Evolutionary conservation across 2,329 filamentous ascomycete species (phyloP).

Genomic region (Sphaceloma murrayae): DNA sequence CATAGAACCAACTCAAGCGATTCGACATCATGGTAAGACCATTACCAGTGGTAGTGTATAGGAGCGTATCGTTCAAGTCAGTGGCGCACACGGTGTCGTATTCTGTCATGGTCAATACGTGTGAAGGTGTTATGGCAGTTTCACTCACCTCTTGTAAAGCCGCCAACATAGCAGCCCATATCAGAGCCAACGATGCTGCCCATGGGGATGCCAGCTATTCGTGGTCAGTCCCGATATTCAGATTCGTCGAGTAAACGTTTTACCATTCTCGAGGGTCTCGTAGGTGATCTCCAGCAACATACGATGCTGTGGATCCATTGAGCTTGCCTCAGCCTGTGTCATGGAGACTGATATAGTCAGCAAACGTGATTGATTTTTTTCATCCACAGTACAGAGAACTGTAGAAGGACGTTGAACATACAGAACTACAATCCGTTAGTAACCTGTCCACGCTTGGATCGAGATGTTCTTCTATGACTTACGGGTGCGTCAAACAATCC

Average conservation of each 20-base stretch:
- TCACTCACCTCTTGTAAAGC: constrained; percentile 22
- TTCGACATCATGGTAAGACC: constrained; percentile 22
- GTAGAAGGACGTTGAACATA: too few species aligned
- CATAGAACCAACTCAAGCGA: constrained; percentile 23
- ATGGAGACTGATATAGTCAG: too few species aligned
- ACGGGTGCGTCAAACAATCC: constrained; percentile 25
- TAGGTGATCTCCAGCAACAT: constrained; percentile 23
- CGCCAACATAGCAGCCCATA: constrained; percentile 19
- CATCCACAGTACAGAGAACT: too few species aligned
- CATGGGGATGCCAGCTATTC: constrained; percentile 14
- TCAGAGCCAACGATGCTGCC: constrained; percentile 12
- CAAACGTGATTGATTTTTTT: too few species aligned
- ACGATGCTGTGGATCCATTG: constrained; percentile 26
- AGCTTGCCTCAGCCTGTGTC: too few species aligned
- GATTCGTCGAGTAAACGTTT: too few species aligned
- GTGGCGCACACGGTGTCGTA: too few species aligned
- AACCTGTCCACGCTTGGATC: too few species aligned
- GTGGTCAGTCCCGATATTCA: too few species aligned
- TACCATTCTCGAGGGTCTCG: constrained; percentile 20
- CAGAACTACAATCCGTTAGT: too few species aligned
- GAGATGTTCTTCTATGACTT: constrained; percentile 22
- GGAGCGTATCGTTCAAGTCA: constrained; percentile 19
- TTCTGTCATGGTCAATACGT: too few species aligned
- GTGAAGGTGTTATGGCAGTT: constrained; percentile 14
- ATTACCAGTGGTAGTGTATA: constrained; percentile 23